Base-by-base conservation (phyloP, 2,329 filamentous ascomycete species). In the Fusarium sp. region DNA sequence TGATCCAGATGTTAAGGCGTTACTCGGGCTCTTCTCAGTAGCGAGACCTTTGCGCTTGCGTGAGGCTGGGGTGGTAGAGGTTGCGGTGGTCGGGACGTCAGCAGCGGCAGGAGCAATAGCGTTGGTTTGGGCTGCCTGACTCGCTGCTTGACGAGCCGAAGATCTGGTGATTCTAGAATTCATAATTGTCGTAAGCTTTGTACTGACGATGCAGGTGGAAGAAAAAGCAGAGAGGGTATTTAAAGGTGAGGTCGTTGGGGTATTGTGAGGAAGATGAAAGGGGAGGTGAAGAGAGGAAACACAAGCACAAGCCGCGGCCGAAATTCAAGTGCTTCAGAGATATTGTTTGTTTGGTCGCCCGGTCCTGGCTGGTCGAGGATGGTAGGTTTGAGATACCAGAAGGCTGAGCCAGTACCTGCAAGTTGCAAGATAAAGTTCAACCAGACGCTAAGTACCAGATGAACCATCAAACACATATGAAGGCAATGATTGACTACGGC, bases 101-200 rank as follows among this genome's bases (percentile, higher is more conserved):
- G 68, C 68, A 72, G 78, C 71, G 76, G 79, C 72, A 74, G 81
- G 71, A 76, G 82, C 79, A 78, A 82, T 77, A 76, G 80, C 77
- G 69, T 78, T 80, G 48, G 84, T 79, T 77, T 83, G 82, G 74
- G 82, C 83, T 82, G 84, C 83, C 78, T 84, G 85, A 79, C 82
- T 88, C 80, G 93, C 92, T 85, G 93, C 93, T 88, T 93, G 91
- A 86, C 94, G 94, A 85, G 94, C 92, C 82, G 94, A 92, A 78
- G 94, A 96, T 86, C 95, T 94, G 87, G 95, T 98, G 78, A 96
- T 91, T 93, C 94, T 98, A 88, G 90, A 86, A 89, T 93, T 93
- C 94, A 97, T 98, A 90, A 95, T 93, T 91, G 80, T 80, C 79
- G 72, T 74, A 73, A 73, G 77, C 73, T 74, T 78, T 71, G 63